Evolutionary conservation across 2,329 filamentous ascomycete genomes (phyloP), one percentile per base, ranked within the genome.

Genomic region (Leptographium lundbergii): DNA sequence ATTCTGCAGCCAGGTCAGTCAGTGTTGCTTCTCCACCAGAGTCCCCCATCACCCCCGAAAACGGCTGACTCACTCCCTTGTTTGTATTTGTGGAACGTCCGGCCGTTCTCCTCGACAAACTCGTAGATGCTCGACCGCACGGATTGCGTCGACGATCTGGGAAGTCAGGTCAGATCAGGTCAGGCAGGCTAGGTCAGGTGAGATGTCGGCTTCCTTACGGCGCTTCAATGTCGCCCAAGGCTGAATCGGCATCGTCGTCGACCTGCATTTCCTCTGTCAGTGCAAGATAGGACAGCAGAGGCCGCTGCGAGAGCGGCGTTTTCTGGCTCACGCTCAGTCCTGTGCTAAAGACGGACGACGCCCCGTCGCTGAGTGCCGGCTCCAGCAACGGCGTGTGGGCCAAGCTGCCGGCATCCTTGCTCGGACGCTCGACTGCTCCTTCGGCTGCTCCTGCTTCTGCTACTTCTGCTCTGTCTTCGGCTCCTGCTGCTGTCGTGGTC

Each of bases 51-150:
- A 14, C 36, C 5, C 3, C 36, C 5, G 13, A 4, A 6, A 2
- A 39, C 36, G 13, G 36, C 36, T 17, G 36, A 58, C 60, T 45
- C 57, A 64, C 61, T 61, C 27, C 61, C 63, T 50, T 64, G 58
- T 51, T 64, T 64, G 59, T 62, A 64, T 14, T 56, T 60, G 59
- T 64, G 63, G 34, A 61, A 64, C 2, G 61, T 64, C 42, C 61
- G 57, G 3, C 63, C 63, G 42, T 63, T 60, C 34, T 64, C 63
- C n/a, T 63, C 60, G 50, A 63, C 60, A 57, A 63, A 63, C n/a
- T 63, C 63, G 58, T 63, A 64, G 25, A 64, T 36, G 58, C 61
- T 64, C 25, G 60, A 60, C 7, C 54, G 54, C n/a, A 61, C 60
- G 3, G 62, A 62, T 34, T 62, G 56, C 6, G 60, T 62, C 0